These are phyloP conservation scores for Floccularia luteovirens DNA, from an alignment of 768 basidiomycete species.

Conservation along the genomic window DNA sequence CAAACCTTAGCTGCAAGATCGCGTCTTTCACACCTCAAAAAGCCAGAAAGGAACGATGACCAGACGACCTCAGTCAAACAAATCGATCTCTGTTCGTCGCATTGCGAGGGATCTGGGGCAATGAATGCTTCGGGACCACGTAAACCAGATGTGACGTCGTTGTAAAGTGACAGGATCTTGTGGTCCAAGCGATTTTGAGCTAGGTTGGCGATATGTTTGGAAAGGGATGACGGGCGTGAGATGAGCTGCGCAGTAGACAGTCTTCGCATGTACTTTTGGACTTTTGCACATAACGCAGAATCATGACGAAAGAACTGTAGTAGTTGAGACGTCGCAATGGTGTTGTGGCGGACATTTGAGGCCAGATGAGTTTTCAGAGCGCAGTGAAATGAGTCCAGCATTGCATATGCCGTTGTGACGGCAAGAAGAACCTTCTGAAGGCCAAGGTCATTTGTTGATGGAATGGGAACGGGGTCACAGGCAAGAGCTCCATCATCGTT, in stretches of 20 bases:
- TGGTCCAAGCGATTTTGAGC: slow-evolving; percentile 21
- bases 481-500: slow-evolving; percentile 5
- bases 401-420: slow-evolving; percentile 54
- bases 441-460: too few species aligned
- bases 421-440: slow-evolving; percentile 43
- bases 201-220: slow-evolving; percentile 42
- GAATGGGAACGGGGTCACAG: slow-evolving; percentile 20
- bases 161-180: slow-evolving; percentile 41
- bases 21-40: slow-evolving; percentile 44
- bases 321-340: slow-evolving; percentile 26
- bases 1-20: slow-evolving; percentile 60
- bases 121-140: slow-evolving; percentile 46
- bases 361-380: slow-evolving; percentile 40
- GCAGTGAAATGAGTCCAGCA: slow-evolving; percentile 46
- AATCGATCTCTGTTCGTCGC: slow-evolving; percentile 32
- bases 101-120: slow-evolving; percentile 28
- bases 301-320: slow-evolving; percentile 26
- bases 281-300: slow-evolving; percentile 28
- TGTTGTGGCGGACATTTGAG: slow-evolving; percentile 26
- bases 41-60: slow-evolving; percentile 59
- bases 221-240: slow-evolving; percentile 38
- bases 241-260: slow-evolving; percentile 47
- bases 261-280: slow-evolving; percentile 35
- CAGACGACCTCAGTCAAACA: slow-evolving; percentile 52
- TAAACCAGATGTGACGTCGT: slow-evolving; percentile 41